Base-by-base conservation (phyloP, 129 eudicot species). In the Solidago caesia region DNA sequence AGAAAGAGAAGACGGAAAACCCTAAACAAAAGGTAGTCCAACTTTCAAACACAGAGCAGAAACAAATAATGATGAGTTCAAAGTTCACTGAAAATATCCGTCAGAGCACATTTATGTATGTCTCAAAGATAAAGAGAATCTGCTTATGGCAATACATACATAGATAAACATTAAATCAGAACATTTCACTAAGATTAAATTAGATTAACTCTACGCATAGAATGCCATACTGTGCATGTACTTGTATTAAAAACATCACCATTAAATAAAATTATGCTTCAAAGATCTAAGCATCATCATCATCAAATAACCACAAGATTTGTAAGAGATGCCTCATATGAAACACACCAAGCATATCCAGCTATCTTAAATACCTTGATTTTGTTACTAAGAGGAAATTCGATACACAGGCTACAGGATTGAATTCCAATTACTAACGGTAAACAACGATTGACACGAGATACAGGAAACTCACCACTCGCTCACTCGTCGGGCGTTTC, bases 201-300 rank as follows among this genome's bases (percentile, higher is more conserved):
- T 21, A 21, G 21, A 21, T 21, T 21, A 21, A 21, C 21, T 6
- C 33, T 59, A 8, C 44, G 44, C 33, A 60, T 47, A 46, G 25
- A 59, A 73, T 73, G 77, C 77, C 60, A 46, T 14, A 21, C 21
- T 73, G 61, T 73, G 77, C 69, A 73, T 45, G 57, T 60, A 25
- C 46, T 46, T 6, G 25, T 49, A 61, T 27, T 73, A 48, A 62
- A 47, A 63, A 11, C 61, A 48, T 72, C 76, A 57, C 41, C 13
- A 41, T 16, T 12, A 74, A 10, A 63, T 21, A 21, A 21, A 21
- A 21, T 21, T 21, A 21, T 21, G 21, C 0, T 21, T 21, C 21
- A 21, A 21, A 21, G 21, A 21, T 21, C 21, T 21, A 21, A 21
- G 21, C 21, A 21, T 21, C 21, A 21, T 21, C 21, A 21, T 21